Base-by-base conservation (phyloP, 2,329 filamentous ascomycete genomes). In the Drechmeria coniospora region DNA sequence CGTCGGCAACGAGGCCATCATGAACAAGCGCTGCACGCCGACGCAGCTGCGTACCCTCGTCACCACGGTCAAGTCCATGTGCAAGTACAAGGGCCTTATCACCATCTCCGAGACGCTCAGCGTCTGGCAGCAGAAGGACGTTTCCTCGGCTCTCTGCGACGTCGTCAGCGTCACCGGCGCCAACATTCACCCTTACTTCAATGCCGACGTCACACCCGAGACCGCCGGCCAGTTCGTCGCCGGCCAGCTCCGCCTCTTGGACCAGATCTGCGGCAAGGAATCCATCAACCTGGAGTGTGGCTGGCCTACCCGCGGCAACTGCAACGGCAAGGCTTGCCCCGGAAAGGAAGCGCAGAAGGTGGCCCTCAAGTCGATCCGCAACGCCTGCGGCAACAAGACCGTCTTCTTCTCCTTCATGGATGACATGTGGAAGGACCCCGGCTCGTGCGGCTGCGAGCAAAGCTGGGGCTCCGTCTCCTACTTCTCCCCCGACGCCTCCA, bases 161-260 rank as follows among this genome's bases (percentile, higher is more conserved):
- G 68, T 65, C 43, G 65, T 94, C 33, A 84, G 93, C 49, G 62
- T 92, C 35, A 68, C 82, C 21, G 80, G 77, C 54, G 74, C 73
- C 56, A 93, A 94, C 68, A 74, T 92, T 46, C 86, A 95, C 63
- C 75, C 86, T 41, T 94, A 79, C 78, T 95, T 94, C 78, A 92
- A 92, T 65, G 50, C 71, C 25, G 59, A 67, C 32, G 66, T 76
- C 38, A 47, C 56, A 15, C 68, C 84, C 34, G 45, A 56, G 4
- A 46, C 67, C 27, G 84, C 86, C 30, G 87, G 87, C 49, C 51
- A 60, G 28, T 94, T 94, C 53, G 79, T 86, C 43, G 57, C 64
- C 39, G 49, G 63, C 43, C 75, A 93, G 66, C 69, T 93, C 38
- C 59, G 71, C 25, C 63, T 80, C 38, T 74, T 92, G 36, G 58